phyloP scores from a whole-genome alignment of 2,329 filamentous ascomycete species.

The Periconia sp. region DNA sequence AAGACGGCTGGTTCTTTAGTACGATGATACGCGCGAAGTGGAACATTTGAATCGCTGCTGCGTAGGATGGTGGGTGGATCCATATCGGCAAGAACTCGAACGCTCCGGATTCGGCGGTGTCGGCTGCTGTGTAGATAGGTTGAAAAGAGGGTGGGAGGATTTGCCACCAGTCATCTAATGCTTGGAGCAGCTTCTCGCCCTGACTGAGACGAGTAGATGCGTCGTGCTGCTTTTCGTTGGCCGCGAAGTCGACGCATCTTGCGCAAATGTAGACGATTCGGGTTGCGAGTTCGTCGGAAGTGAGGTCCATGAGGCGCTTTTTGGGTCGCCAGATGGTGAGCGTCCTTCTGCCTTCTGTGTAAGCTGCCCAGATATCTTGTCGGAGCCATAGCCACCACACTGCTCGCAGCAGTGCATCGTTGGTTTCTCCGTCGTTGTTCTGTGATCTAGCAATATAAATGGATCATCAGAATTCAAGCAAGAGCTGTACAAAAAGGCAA shows the following conservation, averaged over 20 bases:
- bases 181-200: conserved; percentile 50
- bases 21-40: conserved; percentile 57
- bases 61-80: conserved; percentile 36
- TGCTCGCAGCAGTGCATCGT: conserved; percentile 56
- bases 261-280: conserved; percentile 59
- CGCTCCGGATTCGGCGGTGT: conserved; percentile 12
- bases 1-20: conserved; percentile 55
- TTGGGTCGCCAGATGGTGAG: conserved; percentile 62
- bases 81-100: conserved; percentile 28
- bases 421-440: conserved; percentile 60
- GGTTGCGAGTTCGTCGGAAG: conserved; percentile 57
- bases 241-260: conserved; percentile 61
- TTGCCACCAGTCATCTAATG: conserved; percentile 54
- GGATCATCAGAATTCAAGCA: too few species aligned
- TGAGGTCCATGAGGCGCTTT: conserved; percentile 51
- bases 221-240: conserved; percentile 52
- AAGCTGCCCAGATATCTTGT: conserved; percentile 68
- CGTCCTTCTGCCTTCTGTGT: conserved; percentile 58
- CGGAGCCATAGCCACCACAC: conserved; percentile 69
- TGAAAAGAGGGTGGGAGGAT: conserved; percentile 50
- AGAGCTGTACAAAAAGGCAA: too few species aligned
- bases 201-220: conserved; percentile 49
- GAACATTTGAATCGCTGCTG: conserved; percentile 55
- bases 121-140: conserved; percentile 40
- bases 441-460: conserved; percentile 48